Evolutionary conservation across 805 yeast genomes (phyloP), one percentile per base, ranked within the genome.

Genomic region (Komagataella mondaviorum): DNA sequence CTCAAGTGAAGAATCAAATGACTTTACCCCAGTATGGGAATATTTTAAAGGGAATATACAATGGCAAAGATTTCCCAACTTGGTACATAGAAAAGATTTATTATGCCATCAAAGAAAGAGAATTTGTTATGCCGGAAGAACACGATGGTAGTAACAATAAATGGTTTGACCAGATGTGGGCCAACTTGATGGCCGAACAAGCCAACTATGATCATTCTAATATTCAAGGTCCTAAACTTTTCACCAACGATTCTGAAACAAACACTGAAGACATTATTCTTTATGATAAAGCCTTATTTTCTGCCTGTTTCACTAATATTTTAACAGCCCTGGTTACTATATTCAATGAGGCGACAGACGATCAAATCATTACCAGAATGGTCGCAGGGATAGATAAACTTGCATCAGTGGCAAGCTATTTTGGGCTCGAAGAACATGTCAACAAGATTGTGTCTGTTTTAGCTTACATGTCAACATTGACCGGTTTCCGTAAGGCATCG

Each of bases 91-190:
- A 83, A 54, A 85, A 78, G 55, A 88, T 91, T 23, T 93, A 86
- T 65, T 69, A 76, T 23, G 85, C 95, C 1, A 90, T 93, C 51
- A 76, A 80, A 54, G 87, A 83, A 52, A 78, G 85, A 50, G 99
- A 93, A 65, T 93, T 93, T 55, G 88, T 93, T 49, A 87, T 95
- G 90, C 98, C 99, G 0, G 98, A 93, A 60, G 99, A 93, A 60
- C 97, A 91, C 59, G 95, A 88, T 62, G 93, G 91, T 14, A 87
- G 89, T 8, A 86, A 88, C 18, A 88, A 85, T 62, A 44, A 20
- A 20, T 85, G 96, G 82, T 91, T 90, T 65, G 97, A 90, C 61
- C 91, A 86, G 60, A 73, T 70, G 30, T 86, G 95, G 95, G 82
- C 83, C 57, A 81, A 83, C 53, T 63, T 85, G 54, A 76, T 86